Evolutionary conservation across 352 stramenopile species (phyloP).

Genomic region (Phytopythium helicoides): DNA sequence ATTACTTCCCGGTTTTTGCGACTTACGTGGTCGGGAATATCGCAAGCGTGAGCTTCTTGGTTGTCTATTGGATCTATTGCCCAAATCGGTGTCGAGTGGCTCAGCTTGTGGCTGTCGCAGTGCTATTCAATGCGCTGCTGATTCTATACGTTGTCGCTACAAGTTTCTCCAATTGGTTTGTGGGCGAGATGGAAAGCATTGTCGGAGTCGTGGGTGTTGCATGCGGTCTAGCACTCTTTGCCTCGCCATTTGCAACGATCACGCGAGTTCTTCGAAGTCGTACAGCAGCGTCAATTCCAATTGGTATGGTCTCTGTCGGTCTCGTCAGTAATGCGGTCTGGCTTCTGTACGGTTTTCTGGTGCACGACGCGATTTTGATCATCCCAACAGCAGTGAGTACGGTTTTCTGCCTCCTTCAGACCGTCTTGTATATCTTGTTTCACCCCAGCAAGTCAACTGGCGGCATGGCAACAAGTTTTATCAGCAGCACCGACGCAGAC

Average conservation of each 20-base stretch:
- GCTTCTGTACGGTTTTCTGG: slow-evolving; percentile 34
- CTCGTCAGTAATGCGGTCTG: slow-evolving; percentile 38
- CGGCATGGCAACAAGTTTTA: background rate
- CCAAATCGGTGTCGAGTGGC: slow-evolving; percentile 3
- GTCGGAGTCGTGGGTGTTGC: slow-evolving; percentile 27
- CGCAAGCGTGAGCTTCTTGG: slow-evolving; percentile 27
- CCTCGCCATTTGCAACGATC: slow-evolving; percentile 16
- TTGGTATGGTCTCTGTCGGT: slow-evolving; percentile 24
- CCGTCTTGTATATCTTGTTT: slow-evolving; percentile 33
- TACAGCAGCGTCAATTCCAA: slow-evolving; percentile 9
- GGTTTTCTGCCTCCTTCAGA: slow-evolving; percentile 26
- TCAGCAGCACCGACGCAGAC: background rate
- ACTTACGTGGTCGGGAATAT: slow-evolving; percentile 28
- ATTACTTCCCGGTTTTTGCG: slow-evolving; percentile 35
- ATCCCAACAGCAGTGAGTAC: slow-evolving; percentile 31
- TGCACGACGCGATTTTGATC: slow-evolving; percentile 30
- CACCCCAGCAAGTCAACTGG: slow-evolving; percentile 2
- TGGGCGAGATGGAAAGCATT: slow-evolving; percentile 10
- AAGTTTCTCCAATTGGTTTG: slow-evolving; percentile 1
- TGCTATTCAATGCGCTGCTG: slow-evolving; percentile 20
- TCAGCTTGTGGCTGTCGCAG: slow-evolving; percentile 10
- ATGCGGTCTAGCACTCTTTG: slow-evolving; percentile 20
- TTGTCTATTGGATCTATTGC: slow-evolving; percentile 22
- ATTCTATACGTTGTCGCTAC: slow-evolving; percentile 19
- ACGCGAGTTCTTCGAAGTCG: slow-evolving; percentile 10